Base-by-base conservation (phyloP, 129 eudicot genomes). In the Lactuca sativa region DNA sequence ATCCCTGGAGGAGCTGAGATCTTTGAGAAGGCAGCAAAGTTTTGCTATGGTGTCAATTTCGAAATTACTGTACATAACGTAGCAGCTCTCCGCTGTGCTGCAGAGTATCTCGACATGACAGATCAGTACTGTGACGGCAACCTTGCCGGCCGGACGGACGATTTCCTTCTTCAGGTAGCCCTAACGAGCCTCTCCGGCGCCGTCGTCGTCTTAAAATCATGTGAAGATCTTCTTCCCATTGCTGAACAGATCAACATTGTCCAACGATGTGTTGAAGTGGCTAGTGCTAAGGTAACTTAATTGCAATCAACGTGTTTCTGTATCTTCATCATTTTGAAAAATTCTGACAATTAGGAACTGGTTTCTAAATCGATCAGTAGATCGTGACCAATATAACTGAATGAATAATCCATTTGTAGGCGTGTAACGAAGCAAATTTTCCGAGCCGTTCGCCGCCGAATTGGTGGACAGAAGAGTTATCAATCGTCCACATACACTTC, bases 361-460 rank as follows among this genome's bases (percentile, higher is more conserved):
- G 61, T 41, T 54, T 68, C 31, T 16, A 14, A 30, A 44, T 32
- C 16, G 15, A 44, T 32, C 16, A n/a, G 66, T 62, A 55, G 49
- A 64, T 57, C 38, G 4, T 36, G 41, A 57, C 34, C 54, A 44
- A 5, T 6, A 34, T 62, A 37, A 49, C 56, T 37, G 56, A 66
- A 65, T 78, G 59, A 6, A 11, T 52, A 8, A 64, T 49, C 16
- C 9, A 51, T 59, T 76, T 54, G 44, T 78, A 89, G 99, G 93
- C 93, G 18, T 90, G 99, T 66, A 87, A 77, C 44, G 99, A 95
- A 82, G 96, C 97, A 2, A 95, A 86, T 70, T 90, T 90, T 40
- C 99, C 99, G n/a, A 90, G 97, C 83, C 89, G 96, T 5, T 87
- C 95, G 38, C 99, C 99, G 1, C 91, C 97, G 57, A 95, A 95